Evolutionary conservation across 331 rosid species (phyloP).

Genomic region (Pyrus hybrid): DNA sequence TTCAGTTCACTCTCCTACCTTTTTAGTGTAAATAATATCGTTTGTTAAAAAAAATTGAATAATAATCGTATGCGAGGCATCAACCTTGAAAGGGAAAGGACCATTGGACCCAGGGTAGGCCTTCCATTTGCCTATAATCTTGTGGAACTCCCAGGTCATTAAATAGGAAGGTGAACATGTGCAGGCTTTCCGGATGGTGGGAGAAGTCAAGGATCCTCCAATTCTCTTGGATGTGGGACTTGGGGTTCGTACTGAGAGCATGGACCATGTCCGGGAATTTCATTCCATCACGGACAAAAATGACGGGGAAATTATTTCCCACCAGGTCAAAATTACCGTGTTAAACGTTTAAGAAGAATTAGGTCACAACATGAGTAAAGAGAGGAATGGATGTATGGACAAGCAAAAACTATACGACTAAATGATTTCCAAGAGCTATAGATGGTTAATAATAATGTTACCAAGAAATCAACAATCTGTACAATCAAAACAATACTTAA

Average conservation of each 20-base stretch:
- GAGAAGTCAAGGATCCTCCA: constrained; percentile 89
- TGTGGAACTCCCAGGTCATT: constrained; percentile 92
- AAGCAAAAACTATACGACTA: no score
- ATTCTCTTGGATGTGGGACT: constrained; percentile 76
- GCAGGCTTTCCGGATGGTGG: constrained; percentile 81
- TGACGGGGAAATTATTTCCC: constrained; percentile 80
- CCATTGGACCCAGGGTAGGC: background rate
- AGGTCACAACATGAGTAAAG: background rate
- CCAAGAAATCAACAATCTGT: background rate
- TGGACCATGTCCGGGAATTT: constrained; percentile 90
- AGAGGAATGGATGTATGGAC: no score
- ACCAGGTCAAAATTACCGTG: constrained; percentile 84
- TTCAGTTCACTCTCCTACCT: no score
- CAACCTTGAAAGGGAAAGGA: no score
- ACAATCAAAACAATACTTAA: background rate
- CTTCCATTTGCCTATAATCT: constrained; percentile 97
- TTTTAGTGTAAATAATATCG: no score
- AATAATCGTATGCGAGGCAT: no score
- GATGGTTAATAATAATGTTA: no score
- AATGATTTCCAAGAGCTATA: background rate
- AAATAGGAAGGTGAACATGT: constrained; percentile 66
- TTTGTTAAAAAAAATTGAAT: no score
- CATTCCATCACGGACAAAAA: constrained; percentile 74
- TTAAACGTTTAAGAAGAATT: constrained; percentile 11
- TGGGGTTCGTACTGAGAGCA: constrained; percentile 83